Conservation (phyloP, 1,284 basidiomycete species). For the Ceratobasidium sp. region DNA sequence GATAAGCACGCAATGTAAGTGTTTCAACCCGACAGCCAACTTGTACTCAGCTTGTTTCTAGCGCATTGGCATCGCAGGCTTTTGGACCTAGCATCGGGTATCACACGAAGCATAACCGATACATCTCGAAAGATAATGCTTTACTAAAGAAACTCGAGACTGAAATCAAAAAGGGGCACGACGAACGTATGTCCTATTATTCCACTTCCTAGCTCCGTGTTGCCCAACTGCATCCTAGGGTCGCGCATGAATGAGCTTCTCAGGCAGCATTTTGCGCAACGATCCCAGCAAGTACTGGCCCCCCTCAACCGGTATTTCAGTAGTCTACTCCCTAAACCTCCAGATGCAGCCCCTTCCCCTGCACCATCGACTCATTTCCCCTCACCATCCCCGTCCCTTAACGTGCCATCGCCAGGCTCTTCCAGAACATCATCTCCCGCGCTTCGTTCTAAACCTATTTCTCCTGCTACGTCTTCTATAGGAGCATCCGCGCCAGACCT, state of each 20-base stretch:
- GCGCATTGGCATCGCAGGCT: constrained; percentile 22
- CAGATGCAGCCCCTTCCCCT: constrained; percentile 47
- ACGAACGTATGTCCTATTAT: constrained; percentile 61
- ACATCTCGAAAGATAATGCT: constrained; percentile 84
- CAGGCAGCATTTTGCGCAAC: constrained; percentile 85
- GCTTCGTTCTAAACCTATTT: constrained; percentile 14
- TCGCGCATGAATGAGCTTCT: constrained; percentile 74
- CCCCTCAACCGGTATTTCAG: constrained; percentile 95
- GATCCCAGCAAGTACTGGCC: constrained; percentile 89
- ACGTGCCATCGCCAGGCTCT: constrained; percentile 49
- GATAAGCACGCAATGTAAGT: constrained; percentile 21
- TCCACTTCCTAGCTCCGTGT: background rate
- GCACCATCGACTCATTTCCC: constrained; percentile 48
- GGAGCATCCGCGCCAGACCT: constrained; percentile 49
- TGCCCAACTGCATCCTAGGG: constrained; percentile 57
- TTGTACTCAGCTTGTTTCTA: background rate
- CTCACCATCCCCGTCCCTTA: constrained; percentile 50
- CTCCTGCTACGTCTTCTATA: constrained; percentile 42
- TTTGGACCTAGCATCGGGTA: constrained; percentile 70
- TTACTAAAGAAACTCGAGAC: constrained; percentile 75
- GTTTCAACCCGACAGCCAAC: background rate
- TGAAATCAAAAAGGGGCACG: constrained; percentile 63
- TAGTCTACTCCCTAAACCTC: constrained; percentile 74
- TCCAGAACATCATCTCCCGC: constrained; percentile 14
- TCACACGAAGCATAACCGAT: constrained; percentile 83